Base-by-base conservation (phyloP, 768 basidiomycete species). In the Suillus weaverae region DNA sequence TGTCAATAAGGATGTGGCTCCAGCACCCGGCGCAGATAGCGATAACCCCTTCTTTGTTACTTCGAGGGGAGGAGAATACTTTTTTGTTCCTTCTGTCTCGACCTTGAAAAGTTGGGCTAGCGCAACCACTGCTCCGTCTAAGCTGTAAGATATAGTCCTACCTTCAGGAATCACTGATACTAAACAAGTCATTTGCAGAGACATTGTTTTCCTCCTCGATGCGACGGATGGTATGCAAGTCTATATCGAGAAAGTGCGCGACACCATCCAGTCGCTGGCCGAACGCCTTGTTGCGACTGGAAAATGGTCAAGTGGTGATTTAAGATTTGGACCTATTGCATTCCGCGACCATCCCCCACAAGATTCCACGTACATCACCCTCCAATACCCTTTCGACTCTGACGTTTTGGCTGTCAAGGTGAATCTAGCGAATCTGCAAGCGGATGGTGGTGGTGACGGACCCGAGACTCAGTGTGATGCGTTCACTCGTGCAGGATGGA, bases 281-380 rank as follows among this genome's bases (percentile, higher is more conserved):
- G 76, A 81, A 55, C 81, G 79, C 69, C 84, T 88, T 54, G 74
- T 83, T 38, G 74, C 79, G n/a, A 80, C 83, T 33, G 84, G 81
- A 41, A 77, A 81, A 22, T 71, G 86, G n/a, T 70, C 71, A 30
- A 74, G 77, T 3, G 81, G 82, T 33, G 84, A 83, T 61, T 75
- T 83, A 5, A 71, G 82, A 63, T 77, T 86, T 26, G 85, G 84
- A 48, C 76, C 86, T 39, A 80, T 86, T 67, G 82, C 83, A 7
- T 86, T 85, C 72, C 77, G 84, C 54, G 86, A 87, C 70, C 82
- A 87, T 68, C 84, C 85, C 8, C 85, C 85, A 4, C 84, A 87
- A 71, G 85, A 86, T 65, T 72, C 66, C 55, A 80, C 80, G 53
- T 87, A 82, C 72, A 76, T 86, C 32, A 84, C 82, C 41, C 81